Conservation (phyloP, 352 stramenopile genomes). For the Phytophthora melonis region DNA sequence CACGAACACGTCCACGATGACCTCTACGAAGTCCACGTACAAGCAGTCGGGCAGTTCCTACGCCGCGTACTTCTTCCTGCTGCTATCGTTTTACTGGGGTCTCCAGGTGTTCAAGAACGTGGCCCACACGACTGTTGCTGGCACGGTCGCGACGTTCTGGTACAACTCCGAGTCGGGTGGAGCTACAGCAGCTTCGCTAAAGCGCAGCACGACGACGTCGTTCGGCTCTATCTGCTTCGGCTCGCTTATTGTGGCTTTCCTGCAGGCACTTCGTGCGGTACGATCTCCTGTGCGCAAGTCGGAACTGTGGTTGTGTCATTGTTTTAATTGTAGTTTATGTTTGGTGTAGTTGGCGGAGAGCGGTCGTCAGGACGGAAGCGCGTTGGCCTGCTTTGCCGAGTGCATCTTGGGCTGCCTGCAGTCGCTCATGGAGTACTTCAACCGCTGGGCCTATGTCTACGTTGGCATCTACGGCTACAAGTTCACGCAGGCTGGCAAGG, state of each 20-base stretch:
- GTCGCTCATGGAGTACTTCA: conserved; percentile 93
- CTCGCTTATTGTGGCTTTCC: conserved; percentile 93
- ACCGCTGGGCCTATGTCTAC: conserved; percentile 95
- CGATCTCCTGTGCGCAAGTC: not conserved
- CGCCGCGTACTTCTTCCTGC: conserved; percentile 54
- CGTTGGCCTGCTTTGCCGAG: conserved; percentile 80
- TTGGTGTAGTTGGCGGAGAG: conserved; percentile 69
- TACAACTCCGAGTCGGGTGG: conserved; percentile 88
- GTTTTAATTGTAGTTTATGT: conserved; percentile 6
- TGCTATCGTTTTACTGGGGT: conserved; percentile 96
- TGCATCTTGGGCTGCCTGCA: conserved; percentile 88
- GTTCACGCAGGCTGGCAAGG: conserved; percentile 93
- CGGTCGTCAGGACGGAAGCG: conserved; percentile 73
- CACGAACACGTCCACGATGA: conserved; percentile 27
- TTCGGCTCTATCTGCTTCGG: conserved; percentile 97
- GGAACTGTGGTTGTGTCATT: not conserved
- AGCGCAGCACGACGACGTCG: conserved; percentile 90
- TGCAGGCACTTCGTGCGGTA: conserved; percentile 90
- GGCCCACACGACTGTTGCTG: conserved; percentile 92
- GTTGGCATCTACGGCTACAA: conserved; percentile 95
- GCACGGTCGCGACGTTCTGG: conserved; percentile 96
- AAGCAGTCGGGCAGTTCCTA: conserved; percentile 48
- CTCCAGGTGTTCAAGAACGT: conserved; percentile 94
- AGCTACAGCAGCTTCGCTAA: conserved; percentile 87
- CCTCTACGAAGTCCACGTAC: conserved; percentile 42